Evolutionary conservation across 225 moss, liverwort and hornwort species (phyloP), one percentile per base, ranked within the genome.

Genomic region (Bryum argenteum): DNA sequence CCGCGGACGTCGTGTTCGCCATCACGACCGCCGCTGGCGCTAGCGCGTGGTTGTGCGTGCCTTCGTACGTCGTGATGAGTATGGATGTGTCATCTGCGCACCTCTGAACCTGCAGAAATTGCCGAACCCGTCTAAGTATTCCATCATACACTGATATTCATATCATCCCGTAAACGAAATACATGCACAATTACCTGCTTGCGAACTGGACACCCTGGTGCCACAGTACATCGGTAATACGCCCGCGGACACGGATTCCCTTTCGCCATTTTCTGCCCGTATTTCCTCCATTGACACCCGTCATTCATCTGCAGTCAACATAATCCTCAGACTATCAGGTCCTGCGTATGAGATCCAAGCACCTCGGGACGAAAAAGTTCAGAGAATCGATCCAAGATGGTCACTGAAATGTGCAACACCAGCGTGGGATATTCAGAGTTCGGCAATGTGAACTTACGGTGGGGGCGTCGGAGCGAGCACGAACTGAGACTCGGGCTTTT

Each of bases 211-310:
- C 89, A 89, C 23, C 89, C 89, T 0, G 84, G 80, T 1, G 86
- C 89, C 24, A 89, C 89, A 13, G 89, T 89, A 16, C 89, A 89
- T 5, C 89, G 84, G 75, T 89, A 89, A 39, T 87, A 89, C 23
- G 89, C 89, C 42, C 89, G 78, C 59, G 89, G 89, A 47, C 89
- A 89, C 1, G 89, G 89, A 74, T 89, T 86, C 10, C 89, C 89
- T 66, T 89, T 89, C 33, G 89, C 89, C 89, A 89, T 84, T 26
- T 89, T 89, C 79, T 89, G 89, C 28, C 89, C 89, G 69, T 89
- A 89, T 41, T 89, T 89, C 45, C 89, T 71, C 89, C 89, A 89
- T 15, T 86, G 89, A 44, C 89, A 89, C 39, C 89, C 89, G 51
- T 86, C 89, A 57, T 86, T 86, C 84, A 89, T 86, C 89, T 89